Conservation (phyloP, 768 basidiomycete genomes). For the Hydnum rufescens region DNA sequence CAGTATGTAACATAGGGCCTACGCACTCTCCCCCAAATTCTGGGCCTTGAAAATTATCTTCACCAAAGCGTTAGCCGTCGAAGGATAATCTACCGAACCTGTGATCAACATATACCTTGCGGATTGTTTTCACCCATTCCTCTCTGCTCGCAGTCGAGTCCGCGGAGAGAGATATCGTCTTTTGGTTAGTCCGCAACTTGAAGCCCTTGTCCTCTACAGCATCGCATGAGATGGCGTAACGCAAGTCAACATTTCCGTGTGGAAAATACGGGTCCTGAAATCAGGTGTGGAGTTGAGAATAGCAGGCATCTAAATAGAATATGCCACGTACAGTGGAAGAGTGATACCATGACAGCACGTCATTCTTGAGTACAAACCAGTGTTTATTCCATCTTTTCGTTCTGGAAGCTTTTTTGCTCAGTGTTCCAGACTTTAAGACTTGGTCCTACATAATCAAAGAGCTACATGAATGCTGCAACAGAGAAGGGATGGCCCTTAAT, state of each 20-base stretch:
- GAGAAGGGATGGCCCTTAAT: background rate
- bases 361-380: constrained; percentile 94
- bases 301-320: background rate
- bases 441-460: constrained; percentile 40
- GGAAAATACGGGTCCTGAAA: constrained; percentile 91
- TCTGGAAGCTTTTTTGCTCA: constrained; percentile 71
- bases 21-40: constrained; percentile 90
- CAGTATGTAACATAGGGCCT: constrained; percentile 23
- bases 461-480: background rate
- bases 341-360: constrained; percentile 91
- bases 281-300: background rate
- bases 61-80: background rate
- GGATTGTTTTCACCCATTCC: constrained; percentile 91
- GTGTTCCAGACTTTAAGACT: constrained; percentile 75
- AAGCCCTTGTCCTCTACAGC: constrained; percentile 37
- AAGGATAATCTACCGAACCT: background rate
- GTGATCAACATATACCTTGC: constrained; percentile 27
- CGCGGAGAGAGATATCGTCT: constrained; percentile 46
- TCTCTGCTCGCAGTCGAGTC: constrained; percentile 70
- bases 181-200: constrained; percentile 66
- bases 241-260: constrained; percentile 85
- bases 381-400: constrained; percentile 88
- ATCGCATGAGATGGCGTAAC: constrained; percentile 84
- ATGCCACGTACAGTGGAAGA: constrained; percentile 50
- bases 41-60: constrained; percentile 82